phyloP scores from a whole-genome alignment of 768 basidiomycete species.

The Boletus rubroflammeus region DNA sequence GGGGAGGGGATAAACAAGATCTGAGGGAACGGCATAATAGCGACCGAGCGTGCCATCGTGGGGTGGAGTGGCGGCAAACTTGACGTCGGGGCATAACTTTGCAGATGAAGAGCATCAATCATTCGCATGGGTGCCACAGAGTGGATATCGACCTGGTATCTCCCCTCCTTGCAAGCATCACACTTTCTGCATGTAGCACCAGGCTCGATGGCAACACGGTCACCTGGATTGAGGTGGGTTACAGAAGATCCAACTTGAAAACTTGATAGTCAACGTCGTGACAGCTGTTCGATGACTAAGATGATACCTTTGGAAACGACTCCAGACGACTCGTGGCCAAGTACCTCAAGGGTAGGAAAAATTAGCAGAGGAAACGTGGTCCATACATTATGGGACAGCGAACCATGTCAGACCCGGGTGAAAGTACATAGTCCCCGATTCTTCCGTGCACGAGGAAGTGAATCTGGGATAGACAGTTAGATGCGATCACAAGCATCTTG shows the following conservation, averaged over 20 bases:
- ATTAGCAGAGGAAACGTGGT: background rate
- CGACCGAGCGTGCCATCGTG: conserved; percentile 85
- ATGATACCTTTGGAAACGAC: conserved; percentile 60
- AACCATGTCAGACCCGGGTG: conserved; percentile 67
- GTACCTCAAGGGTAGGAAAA: conserved; percentile 49
- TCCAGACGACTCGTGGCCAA: conserved; percentile 93
- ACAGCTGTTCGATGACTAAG: background rate
- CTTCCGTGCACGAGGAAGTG: conserved; percentile 78
- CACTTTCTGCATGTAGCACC: conserved; percentile 83
- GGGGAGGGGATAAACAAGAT: conserved; percentile 81
- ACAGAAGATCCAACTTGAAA: conserved; percentile 69
- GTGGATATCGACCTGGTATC: conserved; percentile 61
- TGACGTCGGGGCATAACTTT: conserved; percentile 81
- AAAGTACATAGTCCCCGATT: conserved; percentile 77
- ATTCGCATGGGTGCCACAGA: background rate
- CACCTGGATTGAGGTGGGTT: conserved; percentile 73
- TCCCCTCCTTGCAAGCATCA: conserved; percentile 78
- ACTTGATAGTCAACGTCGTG: background rate
- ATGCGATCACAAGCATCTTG: background rate
- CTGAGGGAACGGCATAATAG: conserved; percentile 83
- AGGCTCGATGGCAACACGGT: conserved; percentile 90
- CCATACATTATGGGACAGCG: conserved; percentile 4
- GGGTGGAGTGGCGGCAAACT: conserved; percentile 92
- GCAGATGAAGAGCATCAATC: background rate
- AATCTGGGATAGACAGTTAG: conserved; percentile 42